Evolutionary conservation across 2,329 filamentous ascomycete species (phyloP).

Genomic region (Epichloe elymi): DNA sequence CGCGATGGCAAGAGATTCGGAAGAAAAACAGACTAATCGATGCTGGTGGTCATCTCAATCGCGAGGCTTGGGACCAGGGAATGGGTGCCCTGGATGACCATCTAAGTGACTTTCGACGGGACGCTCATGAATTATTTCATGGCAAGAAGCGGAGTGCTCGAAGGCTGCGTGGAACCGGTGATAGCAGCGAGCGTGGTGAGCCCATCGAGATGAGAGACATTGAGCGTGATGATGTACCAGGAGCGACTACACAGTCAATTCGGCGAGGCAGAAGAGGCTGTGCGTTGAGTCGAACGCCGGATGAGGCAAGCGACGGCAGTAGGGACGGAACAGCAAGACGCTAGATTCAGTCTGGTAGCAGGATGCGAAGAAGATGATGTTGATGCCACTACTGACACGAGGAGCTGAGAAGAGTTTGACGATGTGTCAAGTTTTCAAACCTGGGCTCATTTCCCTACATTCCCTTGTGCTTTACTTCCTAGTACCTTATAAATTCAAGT

Average conservation of each 20-base stretch:
- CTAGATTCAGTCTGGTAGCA: background rate
- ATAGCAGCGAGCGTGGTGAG: conserved; percentile 15
- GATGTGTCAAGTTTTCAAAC: background rate
- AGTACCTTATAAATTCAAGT: no score
- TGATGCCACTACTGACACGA: background rate
- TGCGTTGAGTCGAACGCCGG: conserved; percentile 24
- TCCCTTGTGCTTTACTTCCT: background rate
- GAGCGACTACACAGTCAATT: conserved; percentile 6
- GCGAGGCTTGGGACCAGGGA: conserved; percentile 21
- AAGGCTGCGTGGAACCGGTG: conserved; percentile 15
- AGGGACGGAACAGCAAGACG: background rate
- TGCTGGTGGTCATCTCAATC: conserved; percentile 23
- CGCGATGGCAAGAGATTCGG: conserved; percentile 61
- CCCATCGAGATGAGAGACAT: conserved; percentile 19
- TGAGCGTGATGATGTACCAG: background rate
- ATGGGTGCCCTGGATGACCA: conserved; percentile 25
- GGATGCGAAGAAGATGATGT: background rate
- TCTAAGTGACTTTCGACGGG: conserved; percentile 21
- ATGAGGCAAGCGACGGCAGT: conserved; percentile 16
- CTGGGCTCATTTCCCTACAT: background rate
- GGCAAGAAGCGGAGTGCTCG: conserved; percentile 12
- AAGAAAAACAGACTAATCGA: conserved; percentile 46
- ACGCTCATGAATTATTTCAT: conserved; percentile 19
- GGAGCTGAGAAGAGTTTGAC: background rate
- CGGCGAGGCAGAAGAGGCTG: conserved; percentile 20